Base-by-base conservation (phyloP, 371 early-diverging fungal genomes). In the Rhizopus sp. region DNA sequence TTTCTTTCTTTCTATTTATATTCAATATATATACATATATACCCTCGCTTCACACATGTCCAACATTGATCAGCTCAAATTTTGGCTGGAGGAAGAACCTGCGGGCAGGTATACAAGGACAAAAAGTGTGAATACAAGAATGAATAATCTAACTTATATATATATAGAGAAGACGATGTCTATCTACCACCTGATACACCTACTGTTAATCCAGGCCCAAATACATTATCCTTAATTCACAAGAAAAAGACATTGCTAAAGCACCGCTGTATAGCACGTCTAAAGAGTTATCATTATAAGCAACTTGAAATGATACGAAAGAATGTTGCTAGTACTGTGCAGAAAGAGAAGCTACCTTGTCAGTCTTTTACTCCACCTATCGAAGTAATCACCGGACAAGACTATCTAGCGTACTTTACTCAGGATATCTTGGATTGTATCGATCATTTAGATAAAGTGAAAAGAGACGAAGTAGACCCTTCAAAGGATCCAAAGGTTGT, bases 141-240 rank as follows among this genome's bases (percentile, higher is more conserved):
- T 35, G 1, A 5, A 5, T 9, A 46, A 42, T n/a, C 39, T 10
- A 49, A 29, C 15, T 41, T 50, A n/a, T n/a, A n/a, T n/a, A n/a
- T n/a, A n/a, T 49, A 10, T 44, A 51, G 40, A n/a, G 39, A 34
- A 23, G 44, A 6, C 8, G 45, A 31, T 3, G 15, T 56, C 0
- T 64, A 47, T 42, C 29, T 64, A 42, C 65, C 65, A 16, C 35
- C 56, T 13, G 65, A 64, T n/a, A 64, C 65, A 48, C 65, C 65
- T 3, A 37, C 29, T 5, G 13, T 45, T 5, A 52, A 41, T 7
- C 48, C 53, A n/a, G 23, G 48, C 1, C 8, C 41, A 13, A 41
- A 49, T 31, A 47, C 38, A 2, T 9, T 37, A 6, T 40, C 46
- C 9, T 52, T 52, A 29, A 31, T 42, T 2, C 13, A 57, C n/a